phyloP scores from a whole-genome alignment of 331 rosid genomes.

The Malus hybrid region DNA sequence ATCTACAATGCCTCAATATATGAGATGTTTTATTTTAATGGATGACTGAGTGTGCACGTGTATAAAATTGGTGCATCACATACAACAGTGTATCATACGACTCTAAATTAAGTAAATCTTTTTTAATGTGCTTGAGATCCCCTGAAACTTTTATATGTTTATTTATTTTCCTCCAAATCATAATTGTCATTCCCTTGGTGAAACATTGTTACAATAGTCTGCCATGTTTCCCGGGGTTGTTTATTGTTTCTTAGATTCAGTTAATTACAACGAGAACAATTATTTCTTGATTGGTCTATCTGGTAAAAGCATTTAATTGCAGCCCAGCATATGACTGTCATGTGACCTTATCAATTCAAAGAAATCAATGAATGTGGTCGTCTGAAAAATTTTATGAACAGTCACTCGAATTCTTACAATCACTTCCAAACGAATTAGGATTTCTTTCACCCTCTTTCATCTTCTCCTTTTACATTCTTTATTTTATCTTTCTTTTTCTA shows the following conservation, averaged over 20 bases:
- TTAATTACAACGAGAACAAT: background rate
- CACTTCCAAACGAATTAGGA: background rate
- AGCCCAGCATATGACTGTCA: conserved; percentile 9
- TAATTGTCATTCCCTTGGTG: background rate
- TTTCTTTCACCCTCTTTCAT: too few species aligned
- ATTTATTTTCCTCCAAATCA: background rate
- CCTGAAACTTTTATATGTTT: background rate
- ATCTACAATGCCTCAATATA: too few species aligned
- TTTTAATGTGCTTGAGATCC: background rate
- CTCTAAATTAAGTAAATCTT: background rate
- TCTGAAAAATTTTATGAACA: background rate
- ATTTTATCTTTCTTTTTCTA: too few species aligned
- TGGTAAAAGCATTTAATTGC: background rate
- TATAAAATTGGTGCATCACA: too few species aligned
- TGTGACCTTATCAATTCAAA: conserved; percentile 1
- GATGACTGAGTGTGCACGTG: too few species aligned
- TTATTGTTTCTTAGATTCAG: background rate
- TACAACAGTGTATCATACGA: too few species aligned
- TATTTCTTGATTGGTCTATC: background rate
- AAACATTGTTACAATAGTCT: background rate
- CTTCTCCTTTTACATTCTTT: too few species aligned
- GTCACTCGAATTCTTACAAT: background rate
- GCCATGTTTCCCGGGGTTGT: background rate
- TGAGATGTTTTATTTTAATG: too few species aligned
- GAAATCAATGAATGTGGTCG: conserved; percentile 4